Conservation (phyloP, 345 rosid genomes). For the Turritis glabra region DNA sequence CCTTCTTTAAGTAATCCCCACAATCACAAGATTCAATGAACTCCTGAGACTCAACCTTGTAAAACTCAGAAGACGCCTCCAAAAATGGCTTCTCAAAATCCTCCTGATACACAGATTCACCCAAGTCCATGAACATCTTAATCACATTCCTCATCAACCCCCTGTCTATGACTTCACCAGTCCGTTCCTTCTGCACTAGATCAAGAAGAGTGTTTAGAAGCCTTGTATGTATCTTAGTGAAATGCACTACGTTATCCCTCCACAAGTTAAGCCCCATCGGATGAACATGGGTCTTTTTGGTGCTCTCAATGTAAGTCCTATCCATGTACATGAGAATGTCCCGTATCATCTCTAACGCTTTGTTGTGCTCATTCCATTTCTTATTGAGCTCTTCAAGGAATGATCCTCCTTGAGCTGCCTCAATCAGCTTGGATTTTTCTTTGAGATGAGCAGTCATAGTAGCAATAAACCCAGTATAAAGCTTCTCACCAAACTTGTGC, state of each 20-base stretch:
- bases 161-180: conserved; percentile 89
- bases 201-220: conserved; percentile 84
- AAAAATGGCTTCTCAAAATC: conserved; percentile 95
- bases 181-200: conserved; percentile 74
- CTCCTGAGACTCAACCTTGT: conserved; percentile 84
- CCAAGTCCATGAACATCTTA: conserved; percentile 97
- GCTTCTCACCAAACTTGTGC: conserved; percentile 91
- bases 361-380: conserved; percentile 98
- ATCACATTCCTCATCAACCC: conserved; percentile 88
- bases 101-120: conserved; percentile 88
- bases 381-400: conserved; percentile 91
- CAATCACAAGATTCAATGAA: conserved; percentile 92
- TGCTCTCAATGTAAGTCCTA: conserved; percentile 79
- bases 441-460: conserved; percentile 93
- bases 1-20: conserved; percentile 91
- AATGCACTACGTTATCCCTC: conserved; percentile 85
- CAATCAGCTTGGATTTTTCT: conserved; percentile 74
- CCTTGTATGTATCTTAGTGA: conserved; percentile 69
- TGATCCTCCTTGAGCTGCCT: conserved; percentile 90
- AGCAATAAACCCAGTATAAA: conserved; percentile 73
- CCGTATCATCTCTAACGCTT: conserved; percentile 95
- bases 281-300: conserved; percentile 85
- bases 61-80: conserved; percentile 91
- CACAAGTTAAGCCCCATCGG: conserved; percentile 90
- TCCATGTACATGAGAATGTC: conserved; percentile 99